Evolutionary conservation across 805 yeast species (phyloP).

Genomic region (Cyberlindnera euphorbiae): DNA sequence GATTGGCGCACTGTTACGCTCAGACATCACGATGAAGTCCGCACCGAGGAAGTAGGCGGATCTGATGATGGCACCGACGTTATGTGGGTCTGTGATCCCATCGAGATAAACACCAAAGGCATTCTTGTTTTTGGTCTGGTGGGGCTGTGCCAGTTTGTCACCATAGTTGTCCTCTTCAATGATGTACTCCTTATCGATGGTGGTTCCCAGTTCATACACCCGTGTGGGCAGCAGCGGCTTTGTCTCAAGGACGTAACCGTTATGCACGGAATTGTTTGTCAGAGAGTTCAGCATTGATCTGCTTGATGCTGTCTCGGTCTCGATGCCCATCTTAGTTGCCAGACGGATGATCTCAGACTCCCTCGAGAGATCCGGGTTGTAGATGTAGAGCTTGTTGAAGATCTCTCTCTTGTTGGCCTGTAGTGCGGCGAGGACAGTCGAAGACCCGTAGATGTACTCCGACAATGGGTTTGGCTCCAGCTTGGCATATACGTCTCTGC

Average conservation of each 20-base stretch:
- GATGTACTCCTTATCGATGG: slow-evolving; percentile 13
- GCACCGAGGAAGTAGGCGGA: slow-evolving; percentile 80
- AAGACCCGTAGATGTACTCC: slow-evolving; percentile 75
- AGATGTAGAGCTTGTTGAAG: slow-evolving; percentile 46
- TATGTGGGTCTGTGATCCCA: slow-evolving; percentile 82
- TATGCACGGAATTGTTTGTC: slow-evolving; percentile 70
- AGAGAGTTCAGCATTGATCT: slow-evolving; percentile 52
- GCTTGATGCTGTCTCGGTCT: slow-evolving; percentile 12
- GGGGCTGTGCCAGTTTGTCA: slow-evolving; percentile 18
- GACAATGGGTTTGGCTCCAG: slow-evolving; percentile 40
- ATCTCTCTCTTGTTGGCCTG: slow-evolving; percentile 47
- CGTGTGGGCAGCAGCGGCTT: slow-evolving; percentile 41
- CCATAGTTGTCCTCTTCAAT: slow-evolving; percentile 26
- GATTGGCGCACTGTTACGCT: slow-evolving; percentile 64
- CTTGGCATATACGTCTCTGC: slow-evolving; percentile 19
- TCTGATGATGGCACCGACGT: slow-evolving; percentile 77
- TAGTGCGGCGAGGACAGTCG: slow-evolving; percentile 70
- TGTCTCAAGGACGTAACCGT: slow-evolving; percentile 71
- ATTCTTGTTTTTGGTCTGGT: slow-evolving; percentile 25
- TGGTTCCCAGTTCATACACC: slow-evolving; percentile 23
- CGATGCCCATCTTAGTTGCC: slow-evolving; percentile 34
- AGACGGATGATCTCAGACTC: slow-evolving; percentile 40
- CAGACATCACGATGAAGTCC: slow-evolving; percentile 70
- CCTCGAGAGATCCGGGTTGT: slow-evolving; percentile 31
- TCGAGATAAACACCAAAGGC: slow-evolving; percentile 78